phyloP scores from a whole-genome alignment of 2,329 filamentous ascomycete genomes.

The Diplodia intermedia region DNA sequence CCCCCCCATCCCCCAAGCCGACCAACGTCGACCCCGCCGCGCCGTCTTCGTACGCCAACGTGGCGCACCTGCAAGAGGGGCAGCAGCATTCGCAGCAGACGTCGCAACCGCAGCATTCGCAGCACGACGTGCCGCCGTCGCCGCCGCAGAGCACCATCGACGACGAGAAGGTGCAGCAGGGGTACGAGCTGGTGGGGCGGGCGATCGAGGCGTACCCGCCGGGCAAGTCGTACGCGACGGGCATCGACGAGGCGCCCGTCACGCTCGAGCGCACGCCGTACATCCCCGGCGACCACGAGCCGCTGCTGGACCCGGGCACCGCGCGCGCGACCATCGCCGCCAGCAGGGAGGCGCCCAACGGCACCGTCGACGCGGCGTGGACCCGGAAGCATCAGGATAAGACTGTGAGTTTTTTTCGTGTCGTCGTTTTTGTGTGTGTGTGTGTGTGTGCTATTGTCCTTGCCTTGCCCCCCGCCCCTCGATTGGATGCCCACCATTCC shows the following conservation, averaged over 20 bases:
- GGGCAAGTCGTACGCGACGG: slow-evolving; percentile 25
- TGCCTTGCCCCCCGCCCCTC: too few species aligned
- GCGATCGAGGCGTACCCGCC: slow-evolving; percentile 17
- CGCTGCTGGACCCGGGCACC: slow-evolving; percentile 26
- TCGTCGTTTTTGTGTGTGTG: not conserved
- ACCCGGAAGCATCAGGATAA: slow-evolving; percentile 49
- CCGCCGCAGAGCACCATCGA: slow-evolving; percentile 16
- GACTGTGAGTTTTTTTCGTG: slow-evolving; percentile 35
- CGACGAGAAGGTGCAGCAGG: slow-evolving; percentile 20
- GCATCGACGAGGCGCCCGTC: slow-evolving; percentile 16
- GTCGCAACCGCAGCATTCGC: not conserved
- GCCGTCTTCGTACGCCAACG: slow-evolving; percentile 17
- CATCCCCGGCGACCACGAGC: slow-evolving; percentile 21
- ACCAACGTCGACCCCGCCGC: not conserved
- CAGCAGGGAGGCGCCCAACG: slow-evolving; percentile 50
- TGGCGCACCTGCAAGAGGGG: slow-evolving; percentile 8
- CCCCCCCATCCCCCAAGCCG: not conserved
- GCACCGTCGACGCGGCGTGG: slow-evolving; percentile 51
- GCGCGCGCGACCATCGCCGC: slow-evolving; percentile 35
- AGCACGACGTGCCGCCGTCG: slow-evolving; percentile 10
- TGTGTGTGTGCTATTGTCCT: slow-evolving; percentile 20
- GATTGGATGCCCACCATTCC: too few species aligned
- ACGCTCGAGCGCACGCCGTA: slow-evolving; percentile 28
- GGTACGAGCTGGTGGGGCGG: slow-evolving; percentile 22
- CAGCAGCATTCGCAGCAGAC: not conserved